Evolutionary conservation across 1,284 basidiomycete species (phyloP).

Genomic region (Boletellus sp.): DNA sequence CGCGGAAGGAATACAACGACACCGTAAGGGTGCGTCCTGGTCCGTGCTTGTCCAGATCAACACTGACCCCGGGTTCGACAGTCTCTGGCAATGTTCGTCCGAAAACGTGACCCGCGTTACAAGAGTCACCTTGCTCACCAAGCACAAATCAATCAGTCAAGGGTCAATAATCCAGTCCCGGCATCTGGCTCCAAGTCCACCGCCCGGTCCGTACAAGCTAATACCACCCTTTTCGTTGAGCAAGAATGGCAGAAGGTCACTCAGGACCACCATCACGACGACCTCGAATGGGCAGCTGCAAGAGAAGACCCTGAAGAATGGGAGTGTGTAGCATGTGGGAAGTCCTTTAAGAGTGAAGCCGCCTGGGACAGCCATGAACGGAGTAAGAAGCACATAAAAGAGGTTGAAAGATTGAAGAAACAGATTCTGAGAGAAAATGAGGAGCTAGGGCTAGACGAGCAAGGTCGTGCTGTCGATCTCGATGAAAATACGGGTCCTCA

Average conservation of each 20-base stretch:
- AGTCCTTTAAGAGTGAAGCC: conserved; percentile 88
- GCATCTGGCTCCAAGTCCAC: conserved; percentile 18
- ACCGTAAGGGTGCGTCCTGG: conserved; percentile 65
- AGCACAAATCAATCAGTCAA: conserved; percentile 33
- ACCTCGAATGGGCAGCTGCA: conserved; percentile 66
- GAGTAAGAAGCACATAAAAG: conserved; percentile 92
- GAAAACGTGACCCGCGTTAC: conserved; percentile 92
- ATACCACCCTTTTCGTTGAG: conserved; percentile 52
- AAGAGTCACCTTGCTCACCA: conserved; percentile 66
- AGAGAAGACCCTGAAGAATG: conserved; percentile 75
- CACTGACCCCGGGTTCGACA: conserved; percentile 30
- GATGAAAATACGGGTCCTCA: conserved; percentile 13
- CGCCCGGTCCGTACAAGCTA: conserved; percentile 17
- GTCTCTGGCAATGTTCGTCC: conserved; percentile 83
- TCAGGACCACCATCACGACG: conserved; percentile 43
- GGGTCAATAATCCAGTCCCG: conserved; percentile 31
- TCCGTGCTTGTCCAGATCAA: neutral
- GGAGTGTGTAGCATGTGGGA: conserved; percentile 96
- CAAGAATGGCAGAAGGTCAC: conserved; percentile 82
- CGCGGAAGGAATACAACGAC: conserved; percentile 91
- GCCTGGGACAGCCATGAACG: conserved; percentile 96
- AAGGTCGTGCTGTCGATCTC: conserved; percentile 9
- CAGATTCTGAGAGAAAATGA: conserved; percentile 80
- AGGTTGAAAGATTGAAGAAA: conserved; percentile 69
- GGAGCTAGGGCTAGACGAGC: conserved; percentile 45